phyloP scores from a whole-genome alignment of 2,329 filamentous ascomycete genomes.

The Calonectria hongkongensis region DNA sequence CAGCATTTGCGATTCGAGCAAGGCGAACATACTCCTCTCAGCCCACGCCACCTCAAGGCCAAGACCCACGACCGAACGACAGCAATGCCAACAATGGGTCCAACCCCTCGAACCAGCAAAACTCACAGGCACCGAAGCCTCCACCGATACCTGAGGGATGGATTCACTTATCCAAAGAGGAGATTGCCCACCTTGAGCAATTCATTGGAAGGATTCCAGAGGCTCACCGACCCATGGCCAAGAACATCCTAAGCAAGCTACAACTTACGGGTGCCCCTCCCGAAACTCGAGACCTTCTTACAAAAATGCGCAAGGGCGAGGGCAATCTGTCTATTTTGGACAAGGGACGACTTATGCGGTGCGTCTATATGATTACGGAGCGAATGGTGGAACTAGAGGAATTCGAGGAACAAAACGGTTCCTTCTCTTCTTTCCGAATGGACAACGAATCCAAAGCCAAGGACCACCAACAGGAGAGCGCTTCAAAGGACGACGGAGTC shows the following conservation, averaged over 20 bases:
- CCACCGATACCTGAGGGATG: slow-evolving; percentile 67
- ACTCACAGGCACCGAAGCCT: slow-evolving; percentile 51
- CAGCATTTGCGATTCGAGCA: slow-evolving; percentile 56
- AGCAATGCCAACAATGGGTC: slow-evolving; percentile 51
- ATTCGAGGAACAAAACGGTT: slow-evolving; percentile 47
- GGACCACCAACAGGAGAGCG: slow-evolving; percentile 43
- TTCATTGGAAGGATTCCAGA: slow-evolving; percentile 78
- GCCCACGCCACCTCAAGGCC: slow-evolving; percentile 60
- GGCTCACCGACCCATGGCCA: slow-evolving; percentile 75
- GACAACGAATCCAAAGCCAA: slow-evolving; percentile 47
- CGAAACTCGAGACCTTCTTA: slow-evolving; percentile 77
- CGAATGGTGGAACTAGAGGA: slow-evolving; percentile 58
- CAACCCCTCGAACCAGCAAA: slow-evolving; percentile 45
- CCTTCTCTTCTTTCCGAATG: slow-evolving; percentile 42
- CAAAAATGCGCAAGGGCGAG: slow-evolving; percentile 72
- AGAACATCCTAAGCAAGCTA: slow-evolving; percentile 77
- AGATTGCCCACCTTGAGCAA: slow-evolving; percentile 72
- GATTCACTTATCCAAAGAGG: slow-evolving; percentile 67
- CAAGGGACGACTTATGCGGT: slow-evolving; percentile 62
- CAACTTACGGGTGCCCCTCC: slow-evolving; percentile 81
- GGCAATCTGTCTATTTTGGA: slow-evolving; percentile 69
- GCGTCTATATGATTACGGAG: slow-evolving; percentile 61
- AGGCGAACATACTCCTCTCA: slow-evolving; percentile 62
- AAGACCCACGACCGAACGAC: slow-evolving; percentile 56
- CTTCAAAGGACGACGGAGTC: slow-evolving; percentile 42